These are phyloP conservation scores for Debaryomyces subglobosus DNA, from an alignment of 1,139 yeast genomes.

Conservation along the genomic window DNA sequence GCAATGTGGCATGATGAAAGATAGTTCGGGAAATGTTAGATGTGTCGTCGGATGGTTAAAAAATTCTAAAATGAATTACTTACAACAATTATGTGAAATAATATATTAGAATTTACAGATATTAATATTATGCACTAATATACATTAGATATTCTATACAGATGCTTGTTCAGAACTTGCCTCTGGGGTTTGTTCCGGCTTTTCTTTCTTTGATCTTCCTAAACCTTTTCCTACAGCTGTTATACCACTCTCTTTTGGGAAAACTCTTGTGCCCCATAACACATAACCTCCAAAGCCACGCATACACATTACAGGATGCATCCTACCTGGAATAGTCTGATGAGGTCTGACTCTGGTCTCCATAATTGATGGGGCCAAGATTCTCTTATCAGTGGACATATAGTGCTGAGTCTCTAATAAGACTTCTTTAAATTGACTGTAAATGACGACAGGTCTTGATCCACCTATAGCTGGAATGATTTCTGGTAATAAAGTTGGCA, in stretches of 20 bases:
- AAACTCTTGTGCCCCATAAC: conserved; percentile 76
- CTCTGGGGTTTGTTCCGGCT: conserved; percentile 19
- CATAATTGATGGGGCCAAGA: conserved; percentile 79
- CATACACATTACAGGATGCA: conserved; percentile 95
- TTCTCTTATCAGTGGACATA: conserved; percentile 64
- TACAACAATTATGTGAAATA: conserved; percentile 9
- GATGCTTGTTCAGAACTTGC: conserved; percentile 5
- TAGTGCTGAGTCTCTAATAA: conserved; percentile 73
- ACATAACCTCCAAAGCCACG: conserved; percentile 92
- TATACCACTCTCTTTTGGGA: conserved; percentile 62
- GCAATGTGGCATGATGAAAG: conserved; percentile 30
- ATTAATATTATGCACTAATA: conserved; percentile 1
- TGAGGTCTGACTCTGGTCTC: conserved; percentile 85
- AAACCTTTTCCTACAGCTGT: conserved; percentile 60
- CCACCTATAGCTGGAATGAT: conserved; percentile 76
- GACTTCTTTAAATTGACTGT: conserved; percentile 78
- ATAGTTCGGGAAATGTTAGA: conserved; percentile 34
- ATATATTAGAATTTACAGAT: conserved; percentile 4
- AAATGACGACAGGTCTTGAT: conserved; percentile 82
- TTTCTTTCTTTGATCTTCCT: conserved; percentile 34
- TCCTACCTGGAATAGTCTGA: conserved; percentile 91
- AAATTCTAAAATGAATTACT: conserved; percentile 11
- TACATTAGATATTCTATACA: conserved; percentile 2
- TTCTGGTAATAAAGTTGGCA: conserved; percentile 64
- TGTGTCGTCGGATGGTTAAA: conserved; percentile 45